Base-by-base conservation (phyloP, 768 basidiomycete species). In the Sutorius australiensis region DNA sequence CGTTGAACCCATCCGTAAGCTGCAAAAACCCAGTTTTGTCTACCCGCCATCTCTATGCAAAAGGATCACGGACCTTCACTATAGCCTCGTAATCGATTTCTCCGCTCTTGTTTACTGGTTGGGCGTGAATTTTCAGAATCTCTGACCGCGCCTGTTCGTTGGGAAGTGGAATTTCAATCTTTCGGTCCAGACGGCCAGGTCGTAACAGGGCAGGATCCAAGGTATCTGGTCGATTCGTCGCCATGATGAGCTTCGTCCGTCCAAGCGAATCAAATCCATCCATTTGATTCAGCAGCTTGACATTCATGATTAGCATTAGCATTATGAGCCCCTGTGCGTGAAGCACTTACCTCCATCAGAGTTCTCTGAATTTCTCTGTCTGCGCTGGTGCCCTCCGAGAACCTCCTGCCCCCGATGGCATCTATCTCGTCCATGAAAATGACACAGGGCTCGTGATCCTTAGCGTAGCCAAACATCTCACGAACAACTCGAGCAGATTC, bases 371-470 rank as follows among this genome's bases (percentile, higher is more conserved):
- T 98, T 76, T 99, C 97, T 65, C 97, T 86, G 73, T 99, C 97
- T 12, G 97, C 95, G 69, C 89, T 92, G 5, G 95, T 98, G 30
- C 97, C 95, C 70, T 99, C 97, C 5, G 88, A 91, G 80, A 89
- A 89, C 40, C 87, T 73, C 54, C 88, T 73, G 3, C 97, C 95
- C 61, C 97, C 97, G 56, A 98, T 99, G 30, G 97, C 97, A 69
- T 99, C 97, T 62, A 93, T 93, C 72, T 93, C 91, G 66, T 93
- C 95, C 94, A 98, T 97, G 76, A 97, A 97, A 62, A 97, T 97
- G 52, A 97, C 92, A 68, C 93, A 98, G 41, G 97, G 97, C 71
- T 98, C 97, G 67, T 99, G 95, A 69, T 99, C 95, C 55, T 78
- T 81, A 12, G 97, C 97, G 70, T 98, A 99, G 24, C 92, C 94